Evolutionary conservation across 768 basidiomycete genomes (phyloP).

Genomic region (Tricholoma matsutake): DNA sequence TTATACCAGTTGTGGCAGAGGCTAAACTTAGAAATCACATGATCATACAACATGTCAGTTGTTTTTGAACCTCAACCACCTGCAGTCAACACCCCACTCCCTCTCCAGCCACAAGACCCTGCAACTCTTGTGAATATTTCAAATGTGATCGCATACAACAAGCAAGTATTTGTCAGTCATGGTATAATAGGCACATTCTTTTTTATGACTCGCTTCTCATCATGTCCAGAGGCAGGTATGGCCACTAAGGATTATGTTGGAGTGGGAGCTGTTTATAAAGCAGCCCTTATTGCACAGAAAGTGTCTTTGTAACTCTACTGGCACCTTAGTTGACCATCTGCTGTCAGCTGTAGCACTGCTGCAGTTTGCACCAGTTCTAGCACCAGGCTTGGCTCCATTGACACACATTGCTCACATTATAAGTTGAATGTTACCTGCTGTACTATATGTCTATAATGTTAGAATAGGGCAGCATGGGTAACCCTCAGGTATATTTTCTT

Average conservation of each 20-base stretch:
- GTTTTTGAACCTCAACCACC: too few species aligned
- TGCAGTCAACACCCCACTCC: too few species aligned
- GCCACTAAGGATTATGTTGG: slow-evolving; percentile 4
- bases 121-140: too few species aligned
- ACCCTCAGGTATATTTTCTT: too few species aligned
- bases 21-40: too few species aligned
- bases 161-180: too few species aligned
- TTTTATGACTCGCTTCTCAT: background rate
- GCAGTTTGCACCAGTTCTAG: background rate
- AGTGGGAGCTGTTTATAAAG: background rate
- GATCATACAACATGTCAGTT: too few species aligned
- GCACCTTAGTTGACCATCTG: slow-evolving; percentile 5
- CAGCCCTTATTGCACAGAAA: background rate
- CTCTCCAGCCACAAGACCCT: too few species aligned
- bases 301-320: background rate
- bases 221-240: background rate
- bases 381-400: background rate
- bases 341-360: slow-evolving; percentile 5
- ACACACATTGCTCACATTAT: background rate
- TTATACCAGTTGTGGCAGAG: too few species aligned
- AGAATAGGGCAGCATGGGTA: too few species aligned
- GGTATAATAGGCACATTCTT: too few species aligned
- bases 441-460: slow-evolving; percentile 3
- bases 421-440: background rate
- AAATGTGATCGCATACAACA: too few species aligned